Percentiles rank a stretch among this genome's conserved stretches.
Evolutionary conservation across 2,329 filamentous ascomycete species (phyloP).

Genomic region (Trichoderma guizhouense): DNA sequence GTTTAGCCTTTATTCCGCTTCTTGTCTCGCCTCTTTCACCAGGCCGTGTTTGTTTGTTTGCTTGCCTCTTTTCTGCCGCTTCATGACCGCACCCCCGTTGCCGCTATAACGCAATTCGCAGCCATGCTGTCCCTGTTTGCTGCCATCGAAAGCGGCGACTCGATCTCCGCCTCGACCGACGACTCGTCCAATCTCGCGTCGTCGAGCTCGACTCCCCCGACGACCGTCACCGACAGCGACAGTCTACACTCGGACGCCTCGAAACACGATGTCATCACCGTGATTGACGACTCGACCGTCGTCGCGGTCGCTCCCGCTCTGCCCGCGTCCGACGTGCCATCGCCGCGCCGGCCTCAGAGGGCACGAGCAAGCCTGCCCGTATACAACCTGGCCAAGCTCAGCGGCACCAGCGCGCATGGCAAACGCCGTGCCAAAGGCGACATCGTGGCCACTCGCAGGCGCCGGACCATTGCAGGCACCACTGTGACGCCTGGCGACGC

Average conservation of each 20-base stretch:
- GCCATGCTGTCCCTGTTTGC: slow-evolving; percentile 31
- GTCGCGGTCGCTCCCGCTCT: background rate
- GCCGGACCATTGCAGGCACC: slow-evolving; percentile 45
- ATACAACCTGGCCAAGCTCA: slow-evolving; percentile 64
- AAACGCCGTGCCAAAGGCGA: slow-evolving; percentile 54
- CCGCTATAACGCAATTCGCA: background rate
- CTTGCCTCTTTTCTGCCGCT: background rate
- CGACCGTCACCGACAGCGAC: slow-evolving; percentile 60
- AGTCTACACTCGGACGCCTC: slow-evolving; percentile 51
- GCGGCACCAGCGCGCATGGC: slow-evolving; percentile 59
- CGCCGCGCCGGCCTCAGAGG: slow-evolving; percentile 51
- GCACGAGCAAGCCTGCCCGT: slow-evolving; percentile 54
- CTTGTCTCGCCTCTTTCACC: background rate
- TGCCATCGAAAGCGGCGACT: slow-evolving; percentile 32
- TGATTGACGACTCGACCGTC: slow-evolving; percentile 29
- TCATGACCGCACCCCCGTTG: background rate
- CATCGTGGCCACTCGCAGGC: slow-evolving; percentile 41
- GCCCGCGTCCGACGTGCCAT: slow-evolving; percentile 22
- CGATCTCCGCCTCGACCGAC: slow-evolving; percentile 33
- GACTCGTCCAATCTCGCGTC: slow-evolving; percentile 53
- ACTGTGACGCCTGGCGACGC: slow-evolving; percentile 29
- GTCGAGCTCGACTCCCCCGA: slow-evolving; percentile 61
- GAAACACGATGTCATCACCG: slow-evolving; percentile 38
- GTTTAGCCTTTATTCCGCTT: background rate
- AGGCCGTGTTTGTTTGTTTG: background rate